Base-by-base conservation (phyloP, 1,284 basidiomycete species). In the Cyathus olla region DNA sequence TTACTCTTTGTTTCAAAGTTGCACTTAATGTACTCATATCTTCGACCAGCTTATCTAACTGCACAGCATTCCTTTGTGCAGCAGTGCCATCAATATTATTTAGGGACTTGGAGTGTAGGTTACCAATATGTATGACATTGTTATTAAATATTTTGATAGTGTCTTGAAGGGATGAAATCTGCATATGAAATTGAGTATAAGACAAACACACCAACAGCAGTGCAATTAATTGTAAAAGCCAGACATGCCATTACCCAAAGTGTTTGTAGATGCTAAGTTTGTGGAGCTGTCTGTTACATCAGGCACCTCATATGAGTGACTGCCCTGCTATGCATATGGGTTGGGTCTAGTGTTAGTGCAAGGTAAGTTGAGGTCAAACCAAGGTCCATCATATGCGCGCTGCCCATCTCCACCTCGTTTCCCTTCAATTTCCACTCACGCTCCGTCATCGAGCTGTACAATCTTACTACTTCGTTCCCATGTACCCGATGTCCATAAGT, bases 111-210 rank as follows among this genome's bases (percentile, higher is more conserved):
- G 88, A 90, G 71, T 95, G 93, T 57, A 91, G 78, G 64, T 93
- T 90, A 47, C 87, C 83, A 67, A 95, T 91, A 48, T 85, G 86
- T 48, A 83, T 66, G 42, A 95, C 83, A 74, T 91, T 94, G 68
- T 89, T 85, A 66, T 91, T 93, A 80, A 92, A 93, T 4, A 82
- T 83, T 44, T 84, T 81, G 59, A 95, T 80, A 62, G 82, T 84
- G 63, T 94, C 91, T 85, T 95, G 92, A 59, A 95, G 81, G 37
- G 89, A 90, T 50, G 87, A 84, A 65, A 93, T 91, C 92, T 92
- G 63, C 4, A 44, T 37, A 10, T 13, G 13, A 63, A 11, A 37
- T 50, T 57, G 40, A 47, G 60, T 57, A 19, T 55, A 24, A 54
- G 19, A 27, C 28, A 17, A 19, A 28, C 24, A 49, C 2, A 44